Conservation (phyloP, 441 rosid species). For the Arabidopsis hybrid region DNA sequence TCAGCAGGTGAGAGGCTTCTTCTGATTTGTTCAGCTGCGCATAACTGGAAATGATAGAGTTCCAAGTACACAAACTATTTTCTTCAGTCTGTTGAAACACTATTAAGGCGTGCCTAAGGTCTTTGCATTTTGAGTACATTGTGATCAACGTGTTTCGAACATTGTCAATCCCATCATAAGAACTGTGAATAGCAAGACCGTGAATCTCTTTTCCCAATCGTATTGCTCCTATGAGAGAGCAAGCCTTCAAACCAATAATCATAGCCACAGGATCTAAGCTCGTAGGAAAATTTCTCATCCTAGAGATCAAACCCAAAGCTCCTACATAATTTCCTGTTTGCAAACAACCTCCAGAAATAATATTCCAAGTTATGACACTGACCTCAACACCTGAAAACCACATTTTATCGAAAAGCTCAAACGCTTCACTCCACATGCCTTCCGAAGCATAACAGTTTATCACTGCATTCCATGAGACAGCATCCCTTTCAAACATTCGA, state of each 20-base stretch:
- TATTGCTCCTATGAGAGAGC: constrained; percentile 62
- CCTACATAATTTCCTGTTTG: constrained; percentile 56
- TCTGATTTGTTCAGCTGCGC: constrained; percentile 59
- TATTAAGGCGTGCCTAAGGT: constrained; percentile 52
- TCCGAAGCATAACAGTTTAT: constrained; percentile 67
- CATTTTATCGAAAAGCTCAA: constrained; percentile 66
- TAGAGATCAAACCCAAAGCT: constrained; percentile 62
- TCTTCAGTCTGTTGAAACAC: constrained; percentile 54
- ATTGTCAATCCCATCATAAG: constrained; percentile 50
- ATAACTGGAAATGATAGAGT: constrained; percentile 75
- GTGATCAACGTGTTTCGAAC: constrained; percentile 73
- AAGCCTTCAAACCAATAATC: constrained; percentile 75
- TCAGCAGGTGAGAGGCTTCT: constrained; percentile 66
- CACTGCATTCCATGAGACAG: constrained; percentile 79
- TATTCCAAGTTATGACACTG: constrained; percentile 72
- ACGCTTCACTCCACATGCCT: constrained; percentile 74
- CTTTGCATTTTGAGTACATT: constrained; percentile 74
- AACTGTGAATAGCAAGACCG: constrained; percentile 58
- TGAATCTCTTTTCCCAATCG: constrained; percentile 71
- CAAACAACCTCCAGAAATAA: constrained; percentile 64
- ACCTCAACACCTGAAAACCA: constrained; percentile 48
- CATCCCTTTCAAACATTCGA: constrained; percentile 68
- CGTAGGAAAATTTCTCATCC: constrained; percentile 50
- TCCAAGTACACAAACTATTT: constrained; percentile 69
- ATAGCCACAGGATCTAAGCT: constrained; percentile 68